phyloP scores from a whole-genome alignment of 139 green algal species.

The Pedinophyceae sp. region DNA sequence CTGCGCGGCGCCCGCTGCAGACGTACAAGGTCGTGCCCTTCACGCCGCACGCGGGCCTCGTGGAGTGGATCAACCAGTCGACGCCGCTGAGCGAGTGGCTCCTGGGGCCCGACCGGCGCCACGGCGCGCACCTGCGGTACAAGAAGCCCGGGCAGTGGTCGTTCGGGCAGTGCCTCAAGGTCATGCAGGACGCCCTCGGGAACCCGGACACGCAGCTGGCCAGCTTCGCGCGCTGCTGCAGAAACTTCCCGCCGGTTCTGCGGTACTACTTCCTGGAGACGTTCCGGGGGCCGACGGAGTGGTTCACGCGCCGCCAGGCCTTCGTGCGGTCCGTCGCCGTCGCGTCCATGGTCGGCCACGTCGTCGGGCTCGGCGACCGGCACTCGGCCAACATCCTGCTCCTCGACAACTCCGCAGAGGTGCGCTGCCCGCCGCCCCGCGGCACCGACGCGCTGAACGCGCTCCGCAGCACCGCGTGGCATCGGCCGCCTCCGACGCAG shows the following conservation, averaged over 20 bases:
- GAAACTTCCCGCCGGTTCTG: constrained; percentile 64
- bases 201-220: no score
- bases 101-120: constrained; percentile 7
- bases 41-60: constrained; percentile 56
- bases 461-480: no score
- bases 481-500: no score
- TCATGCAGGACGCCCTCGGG: constrained; percentile 5
- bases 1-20: constrained; percentile 48
- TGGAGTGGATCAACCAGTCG: constrained; percentile 91
- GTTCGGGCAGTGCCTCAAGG: constrained; percentile 8
- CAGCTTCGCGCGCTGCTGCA: no score
- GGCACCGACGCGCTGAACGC: no score
- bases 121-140: constrained; percentile 23
- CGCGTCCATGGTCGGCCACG: constrained; percentile 47
- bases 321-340: constrained; percentile 73
- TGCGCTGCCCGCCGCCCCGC: no score
- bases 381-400: constrained; percentile 90
- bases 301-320: constrained; percentile 45
- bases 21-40: constrained; percentile 87
- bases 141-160: constrained; percentile 8
- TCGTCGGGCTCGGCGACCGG: constrained; percentile 85
- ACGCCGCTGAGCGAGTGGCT: constrained; percentile 47
- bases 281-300: constrained; percentile 42
- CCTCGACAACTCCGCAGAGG: constrained; percentile 49
- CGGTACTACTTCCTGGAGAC: constrained; percentile 90